phyloP scores from a whole-genome alignment of 331 rosid species.

The Malus hybrid region DNA sequence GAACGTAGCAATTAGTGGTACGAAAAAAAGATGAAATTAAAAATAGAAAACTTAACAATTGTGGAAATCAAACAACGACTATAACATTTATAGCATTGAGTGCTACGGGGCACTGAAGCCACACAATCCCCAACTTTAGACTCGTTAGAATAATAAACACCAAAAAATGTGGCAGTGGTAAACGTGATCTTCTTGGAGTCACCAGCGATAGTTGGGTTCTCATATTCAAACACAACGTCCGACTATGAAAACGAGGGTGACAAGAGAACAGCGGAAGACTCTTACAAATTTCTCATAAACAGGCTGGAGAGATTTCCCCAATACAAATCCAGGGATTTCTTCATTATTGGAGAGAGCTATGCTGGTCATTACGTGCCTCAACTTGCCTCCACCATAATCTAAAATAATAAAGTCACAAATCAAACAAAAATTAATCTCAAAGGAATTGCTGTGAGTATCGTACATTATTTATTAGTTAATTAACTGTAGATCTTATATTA shows the following conservation, averaged over 20 bases:
- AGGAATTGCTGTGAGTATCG: constrained; percentile 32
- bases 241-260: constrained; percentile 39
- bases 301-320: constrained; percentile 32
- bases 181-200: constrained; percentile 57
- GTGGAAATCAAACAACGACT: neutral
- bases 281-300: constrained; percentile 27
- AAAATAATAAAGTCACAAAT: neutral
- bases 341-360: constrained; percentile 29
- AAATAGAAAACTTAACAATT: too few relatives aligned
- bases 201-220: constrained; percentile 68
- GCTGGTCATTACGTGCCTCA: constrained; percentile 34
- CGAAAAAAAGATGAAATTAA: neutral
- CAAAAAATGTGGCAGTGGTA: constrained; percentile 41
- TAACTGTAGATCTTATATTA: too few relatives aligned
- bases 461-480: neutral
- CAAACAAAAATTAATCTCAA: constrained; percentile 23
- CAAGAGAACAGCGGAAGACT: constrained; percentile 37
- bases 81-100: neutral
- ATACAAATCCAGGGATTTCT: constrained; percentile 27
- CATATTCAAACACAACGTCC: constrained; percentile 43
- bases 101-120: too few relatives aligned
- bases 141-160: neutral
- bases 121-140: neutral
- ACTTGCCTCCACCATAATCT: constrained; percentile 24
- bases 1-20: too few relatives aligned